Evolutionary conservation across 768 basidiomycete species (phyloP), one percentile per base, ranked within the genome.

Genomic region (Dioszegia aurantiaca): DNA sequence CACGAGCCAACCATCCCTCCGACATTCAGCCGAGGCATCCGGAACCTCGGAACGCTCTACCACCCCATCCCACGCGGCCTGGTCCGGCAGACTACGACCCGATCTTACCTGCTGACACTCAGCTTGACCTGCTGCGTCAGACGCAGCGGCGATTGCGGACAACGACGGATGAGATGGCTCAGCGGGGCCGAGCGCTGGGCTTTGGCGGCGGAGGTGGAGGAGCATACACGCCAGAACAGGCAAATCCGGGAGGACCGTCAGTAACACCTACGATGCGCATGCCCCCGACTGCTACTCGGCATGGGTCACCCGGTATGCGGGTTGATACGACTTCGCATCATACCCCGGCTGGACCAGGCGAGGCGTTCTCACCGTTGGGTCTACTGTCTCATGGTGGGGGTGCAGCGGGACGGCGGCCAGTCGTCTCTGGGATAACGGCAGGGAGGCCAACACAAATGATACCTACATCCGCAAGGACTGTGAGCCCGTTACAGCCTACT

Each of bases 401-500:
- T 6, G 14, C 33, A 33, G 33, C 14, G 33, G 33, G 16, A n/a
- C n/a, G 26, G 17, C 17, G 48, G 19, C 19, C 9, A 33, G n/a
- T 23, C 11, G 23, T 31, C 3, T 26, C 51, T 1, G 36, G 37
- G 4, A 53, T 23, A 17, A 24, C 48, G 17, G 24, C 36, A n/a
- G 37, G 37, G 12, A 4, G 51, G 27, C 36, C 36, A 27, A 4
- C 51, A 12, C 36, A 53, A 16, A 53, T 53, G 51, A 53, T 53
- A 3, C 51, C 51, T 17, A 53, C 51, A 6, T 37, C 51, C 3
- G 51, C 36, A 23, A 53, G 51, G 39, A 53, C 51, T 36, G 39
- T 53, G 24, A 53, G 51, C 24, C 51, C 51, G 10, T 9, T 40
- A n/a, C 51, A 53, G n/a, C 51, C 51, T 16, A 53, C 51, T 16